These are phyloP conservation scores for Blastobotrys proliferans DNA, from an alignment of 1,139 yeast species.

Conservation along the genomic window DNA sequence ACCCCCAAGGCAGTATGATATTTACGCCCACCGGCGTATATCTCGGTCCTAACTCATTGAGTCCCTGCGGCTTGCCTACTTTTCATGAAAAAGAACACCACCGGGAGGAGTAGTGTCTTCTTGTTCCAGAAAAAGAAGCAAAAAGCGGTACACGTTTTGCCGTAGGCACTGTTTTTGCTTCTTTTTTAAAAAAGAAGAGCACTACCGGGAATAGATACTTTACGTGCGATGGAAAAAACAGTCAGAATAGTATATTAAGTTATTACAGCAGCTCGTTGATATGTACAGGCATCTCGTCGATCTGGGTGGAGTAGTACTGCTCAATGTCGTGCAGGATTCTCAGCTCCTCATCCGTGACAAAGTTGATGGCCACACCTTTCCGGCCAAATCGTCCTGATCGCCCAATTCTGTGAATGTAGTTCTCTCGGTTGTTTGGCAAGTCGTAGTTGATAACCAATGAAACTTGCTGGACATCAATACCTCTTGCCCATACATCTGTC, in stretches of 20 bases:
- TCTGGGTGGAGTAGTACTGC: conserved; percentile 97
- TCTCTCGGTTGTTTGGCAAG: conserved; percentile 94
- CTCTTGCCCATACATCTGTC: conserved; percentile 98
- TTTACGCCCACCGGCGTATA: no score
- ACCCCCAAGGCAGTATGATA: no score
- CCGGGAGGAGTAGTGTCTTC: no score
- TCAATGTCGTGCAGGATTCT: conserved; percentile 96
- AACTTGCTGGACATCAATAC: conserved; percentile 99
- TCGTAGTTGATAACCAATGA: conserved; percentile 97
- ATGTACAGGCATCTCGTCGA: conserved; percentile 96
- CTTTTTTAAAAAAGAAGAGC: no score
- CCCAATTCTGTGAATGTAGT: conserved; percentile 99
- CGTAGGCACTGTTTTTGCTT: neutral
- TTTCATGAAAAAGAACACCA: no score
- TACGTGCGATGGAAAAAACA: neutral
- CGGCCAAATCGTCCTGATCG: conserved; percentile 99
- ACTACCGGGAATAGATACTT: no score
- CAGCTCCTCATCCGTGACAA: conserved; percentile 87
- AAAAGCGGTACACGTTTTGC: neutral
- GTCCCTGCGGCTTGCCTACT: no score
- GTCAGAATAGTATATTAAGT: conserved; percentile 1
- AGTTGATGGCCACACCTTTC: conserved; percentile 99
- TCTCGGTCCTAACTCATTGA: no score
- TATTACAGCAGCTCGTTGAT: conserved; percentile 62
- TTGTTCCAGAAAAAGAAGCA: no score